Percentiles rank a stretch among this genome's conserved stretches.
phyloP scores from a whole-genome alignment of 2,329 filamentous ascomycete species.

The Colletotrichum destructivum region DNA sequence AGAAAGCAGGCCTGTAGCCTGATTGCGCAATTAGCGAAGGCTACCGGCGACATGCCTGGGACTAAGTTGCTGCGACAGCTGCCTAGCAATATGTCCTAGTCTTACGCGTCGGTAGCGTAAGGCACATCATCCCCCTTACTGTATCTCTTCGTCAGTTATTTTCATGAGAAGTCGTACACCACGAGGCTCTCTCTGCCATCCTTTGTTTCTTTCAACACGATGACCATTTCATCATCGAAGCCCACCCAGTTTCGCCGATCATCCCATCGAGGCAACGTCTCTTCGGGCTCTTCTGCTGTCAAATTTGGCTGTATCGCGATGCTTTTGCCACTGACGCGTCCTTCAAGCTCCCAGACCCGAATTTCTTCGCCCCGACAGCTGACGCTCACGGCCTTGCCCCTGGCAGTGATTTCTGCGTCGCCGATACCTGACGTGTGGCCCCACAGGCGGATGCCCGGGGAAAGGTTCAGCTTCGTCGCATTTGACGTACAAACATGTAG shows the following conservation, averaged over 20 bases:
- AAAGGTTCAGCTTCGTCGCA: conserved; percentile 75
- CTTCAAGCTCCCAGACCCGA: conserved; percentile 91
- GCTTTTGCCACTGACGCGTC: conserved; percentile 67
- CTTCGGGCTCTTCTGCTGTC: conserved; percentile 8
- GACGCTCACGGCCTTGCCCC: conserved; percentile 92
- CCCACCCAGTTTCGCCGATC: conserved; percentile 78
- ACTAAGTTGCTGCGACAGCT: not conserved
- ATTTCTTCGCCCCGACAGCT: conserved; percentile 84
- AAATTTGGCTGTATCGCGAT: conserved; percentile 65
- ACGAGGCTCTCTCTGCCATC: conserved; percentile 81
- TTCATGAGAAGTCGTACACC: conserved; percentile 88
- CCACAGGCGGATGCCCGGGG: conserved; percentile 84
- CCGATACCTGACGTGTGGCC: conserved; percentile 93
- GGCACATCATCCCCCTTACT: not conserved
- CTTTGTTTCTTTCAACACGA: conserved; percentile 81
- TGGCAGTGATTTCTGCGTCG: conserved; percentile 85
- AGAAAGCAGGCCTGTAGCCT: not conserved
- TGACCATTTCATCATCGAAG: conserved; percentile 94
- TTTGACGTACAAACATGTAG: conserved; percentile 86
- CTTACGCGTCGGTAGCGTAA: conserved; percentile 5
- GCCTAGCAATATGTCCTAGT: not conserved
- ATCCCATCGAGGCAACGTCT: conserved; percentile 54
- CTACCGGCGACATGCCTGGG: too few relatives aligned
- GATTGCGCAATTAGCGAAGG: not conserved
- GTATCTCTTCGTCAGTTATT: not conserved